phyloP scores from a whole-genome alignment of 1,139 yeast genomes.

The Entelexis paramagnoliae region DNA sequence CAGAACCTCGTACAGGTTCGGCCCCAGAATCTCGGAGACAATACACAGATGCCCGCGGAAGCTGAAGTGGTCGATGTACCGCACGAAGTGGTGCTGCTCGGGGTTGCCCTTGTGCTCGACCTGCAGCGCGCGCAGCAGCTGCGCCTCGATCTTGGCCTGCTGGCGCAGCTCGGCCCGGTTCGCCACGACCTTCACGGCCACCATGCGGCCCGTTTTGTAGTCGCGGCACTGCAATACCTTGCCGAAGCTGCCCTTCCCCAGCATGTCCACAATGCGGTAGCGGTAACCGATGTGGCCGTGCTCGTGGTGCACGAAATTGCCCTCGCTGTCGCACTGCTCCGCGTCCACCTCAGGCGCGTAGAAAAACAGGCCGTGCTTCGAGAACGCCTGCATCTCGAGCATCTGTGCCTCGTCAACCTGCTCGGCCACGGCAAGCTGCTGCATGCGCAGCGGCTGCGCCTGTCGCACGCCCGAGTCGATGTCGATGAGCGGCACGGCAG shows the following conservation, averaged over 20 bases:
- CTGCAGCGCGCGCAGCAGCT: conserved; percentile 41
- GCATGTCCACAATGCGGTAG: conserved; percentile 47
- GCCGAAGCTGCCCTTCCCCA: conserved; percentile 83
- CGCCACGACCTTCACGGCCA: conserved; percentile 69
- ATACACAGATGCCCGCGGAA: conserved; percentile 80
- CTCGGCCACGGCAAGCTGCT: background rate
- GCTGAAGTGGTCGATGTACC: conserved; percentile 59
- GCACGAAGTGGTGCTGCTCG: conserved; percentile 40
- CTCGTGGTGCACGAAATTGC: conserved; percentile 47
- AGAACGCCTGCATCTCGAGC: conserved; percentile 7
- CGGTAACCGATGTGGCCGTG: conserved; percentile 73
- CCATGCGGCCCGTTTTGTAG: conserved; percentile 46
- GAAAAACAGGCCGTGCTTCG: conserved; percentile 16
- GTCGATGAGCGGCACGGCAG: conserved; percentile 10
- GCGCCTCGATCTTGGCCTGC: conserved; percentile 72
- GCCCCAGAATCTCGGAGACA: conserved; percentile 58
- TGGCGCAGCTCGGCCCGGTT: conserved; percentile 64
- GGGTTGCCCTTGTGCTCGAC: conserved; percentile 30
- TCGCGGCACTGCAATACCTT: conserved; percentile 63
- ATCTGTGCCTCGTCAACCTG: conserved; percentile 9
- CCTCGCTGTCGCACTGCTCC: conserved; percentile 47
- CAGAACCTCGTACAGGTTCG: conserved; percentile 57
- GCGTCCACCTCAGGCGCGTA: background rate
- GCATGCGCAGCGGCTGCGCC: conserved; percentile 3
- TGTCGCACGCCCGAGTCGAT: conserved; percentile 9